Evolutionary conservation across 768 basidiomycete species (phyloP).

Genomic region (Xerocomus spinulosus): DNA sequence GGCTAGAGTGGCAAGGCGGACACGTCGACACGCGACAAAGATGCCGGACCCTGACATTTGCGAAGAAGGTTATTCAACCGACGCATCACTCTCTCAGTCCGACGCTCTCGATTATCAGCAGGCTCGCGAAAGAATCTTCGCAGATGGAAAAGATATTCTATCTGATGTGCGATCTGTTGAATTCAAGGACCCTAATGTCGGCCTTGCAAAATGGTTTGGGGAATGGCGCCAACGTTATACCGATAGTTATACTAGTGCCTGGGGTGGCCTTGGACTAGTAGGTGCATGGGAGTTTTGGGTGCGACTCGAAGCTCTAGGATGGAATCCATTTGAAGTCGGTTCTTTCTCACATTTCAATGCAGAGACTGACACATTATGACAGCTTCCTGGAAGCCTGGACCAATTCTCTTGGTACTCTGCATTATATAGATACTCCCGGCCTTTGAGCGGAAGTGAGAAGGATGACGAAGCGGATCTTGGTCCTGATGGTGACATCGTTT

Average conservation of each 20-base stretch:
- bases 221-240: slow-evolving; percentile 73
- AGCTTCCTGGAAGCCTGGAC: slow-evolving; percentile 60
- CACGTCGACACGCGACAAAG: slow-evolving; percentile 37
- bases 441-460: slow-evolving; percentile 40
- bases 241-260: slow-evolving; percentile 84
- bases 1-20: slow-evolving; percentile 55
- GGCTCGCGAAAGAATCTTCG: slow-evolving; percentile 53
- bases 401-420: slow-evolving; percentile 81
- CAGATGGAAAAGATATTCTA: slow-evolving; percentile 54
- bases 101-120: slow-evolving; percentile 66
- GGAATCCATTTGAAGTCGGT: slow-evolving; percentile 81
- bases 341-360: background rate
- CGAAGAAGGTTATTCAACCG: slow-evolving; percentile 88
- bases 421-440: slow-evolving; percentile 67
- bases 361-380: slow-evolving; percentile 11
- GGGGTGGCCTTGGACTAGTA: slow-evolving; percentile 82
- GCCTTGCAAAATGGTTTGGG: slow-evolving; percentile 59
- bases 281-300: slow-evolving; percentile 95
- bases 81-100: slow-evolving; percentile 60
- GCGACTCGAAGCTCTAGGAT: slow-evolving; percentile 79
- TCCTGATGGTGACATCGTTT: slow-evolving; percentile 82
- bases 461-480: slow-evolving; percentile 59
- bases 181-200: slow-evolving; percentile 74
- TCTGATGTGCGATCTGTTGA: slow-evolving; percentile 81
- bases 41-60: slow-evolving; percentile 21